These are phyloP conservation scores for Obba rivulosa DNA, from an alignment of 768 basidiomycete genomes.

Conservation along the genomic window DNA sequence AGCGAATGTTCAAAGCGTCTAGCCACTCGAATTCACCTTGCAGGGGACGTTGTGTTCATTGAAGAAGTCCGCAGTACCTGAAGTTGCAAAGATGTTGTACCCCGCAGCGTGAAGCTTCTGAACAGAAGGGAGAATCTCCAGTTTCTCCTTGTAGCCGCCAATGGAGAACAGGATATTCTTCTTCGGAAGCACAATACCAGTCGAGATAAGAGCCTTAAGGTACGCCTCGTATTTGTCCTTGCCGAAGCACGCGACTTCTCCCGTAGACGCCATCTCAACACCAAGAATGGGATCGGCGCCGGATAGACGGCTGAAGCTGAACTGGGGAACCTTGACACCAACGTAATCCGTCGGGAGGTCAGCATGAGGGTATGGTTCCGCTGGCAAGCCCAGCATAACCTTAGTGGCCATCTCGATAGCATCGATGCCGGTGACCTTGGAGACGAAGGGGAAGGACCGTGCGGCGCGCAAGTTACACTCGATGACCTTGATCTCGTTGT, in stretches of 20 bases:
- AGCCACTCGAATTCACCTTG: slow-evolving; percentile 50
- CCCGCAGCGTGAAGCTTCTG: slow-evolving; percentile 93
- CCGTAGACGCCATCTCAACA: slow-evolving; percentile 99
- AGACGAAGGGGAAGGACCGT: slow-evolving; percentile 97
- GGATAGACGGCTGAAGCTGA: slow-evolving; percentile 94
- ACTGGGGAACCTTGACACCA: slow-evolving; percentile 99
- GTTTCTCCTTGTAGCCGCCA: slow-evolving; percentile 95
- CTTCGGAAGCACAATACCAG: slow-evolving; percentile 90
- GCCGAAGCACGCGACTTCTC: slow-evolving; percentile 98
- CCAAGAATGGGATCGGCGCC: slow-evolving; percentile 97
- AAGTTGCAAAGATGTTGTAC: slow-evolving; percentile 94
- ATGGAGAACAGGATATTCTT: slow-evolving; percentile 98
- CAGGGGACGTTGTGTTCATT: slow-evolving; percentile 95
- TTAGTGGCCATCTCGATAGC: slow-evolving; percentile 99
- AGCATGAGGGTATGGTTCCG: slow-evolving; percentile 85
- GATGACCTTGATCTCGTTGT: slow-evolving; percentile 99
- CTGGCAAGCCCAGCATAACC: slow-evolving; percentile 90
- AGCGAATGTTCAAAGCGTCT: neutral
- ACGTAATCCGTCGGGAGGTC: slow-evolving; percentile 91
- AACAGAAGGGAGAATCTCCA: slow-evolving; percentile 91
- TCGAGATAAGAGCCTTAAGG: slow-evolving; percentile 93
- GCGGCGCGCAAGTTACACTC: slow-evolving; percentile 98
- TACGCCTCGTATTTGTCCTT: slow-evolving; percentile 98
- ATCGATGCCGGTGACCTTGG: slow-evolving; percentile 95
- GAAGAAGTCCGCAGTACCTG: slow-evolving; percentile 96